These are phyloP conservation scores for Chalara sp. DNA, from an alignment of 2,329 filamentous ascomycete genomes.

Conservation along the genomic window DNA sequence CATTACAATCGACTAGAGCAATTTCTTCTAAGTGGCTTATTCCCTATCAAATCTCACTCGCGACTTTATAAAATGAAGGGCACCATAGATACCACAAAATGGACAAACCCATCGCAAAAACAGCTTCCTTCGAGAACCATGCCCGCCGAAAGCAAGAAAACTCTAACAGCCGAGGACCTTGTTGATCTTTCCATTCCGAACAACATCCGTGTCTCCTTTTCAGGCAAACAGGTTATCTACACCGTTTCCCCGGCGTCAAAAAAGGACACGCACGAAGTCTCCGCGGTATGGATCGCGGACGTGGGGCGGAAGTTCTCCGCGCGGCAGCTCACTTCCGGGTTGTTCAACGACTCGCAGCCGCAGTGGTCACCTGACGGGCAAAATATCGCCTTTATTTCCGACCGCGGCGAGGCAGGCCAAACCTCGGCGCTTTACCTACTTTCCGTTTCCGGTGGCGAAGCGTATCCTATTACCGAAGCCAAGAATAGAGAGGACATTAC, in stretches of 20 bases:
- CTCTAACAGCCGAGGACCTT: neutral
- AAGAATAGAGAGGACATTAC: slow-evolving; percentile 20
- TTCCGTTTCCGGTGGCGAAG: slow-evolving; percentile 17
- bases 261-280: neutral
- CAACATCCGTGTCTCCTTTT: neutral
- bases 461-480: slow-evolving; percentile 20
- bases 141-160: too few species aligned
- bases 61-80: too few species aligned
- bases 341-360: neutral
- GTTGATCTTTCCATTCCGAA: neutral
- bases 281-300: slow-evolving; percentile 3
- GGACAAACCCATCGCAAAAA: too few species aligned
- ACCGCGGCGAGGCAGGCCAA: slow-evolving; percentile 22
- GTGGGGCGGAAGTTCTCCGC: slow-evolving; percentile 1
- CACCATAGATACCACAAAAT: too few species aligned
- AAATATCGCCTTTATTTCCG: slow-evolving; percentile 28
- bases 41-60: too few species aligned
- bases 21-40: too few species aligned
- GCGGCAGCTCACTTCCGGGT: slow-evolving; percentile 1
- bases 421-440: slow-evolving; percentile 27
- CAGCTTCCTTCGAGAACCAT: too few species aligned
- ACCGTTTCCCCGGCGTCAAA: neutral
- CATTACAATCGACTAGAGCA: too few species aligned
- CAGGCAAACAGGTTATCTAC: neutral
- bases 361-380: slow-evolving; percentile 23